Percentiles rank a stretch among this genome's conserved stretches.
These are phyloP conservation scores for Chlorella sp. DNA, from an alignment of 139 green algal genomes.

Conservation along the genomic window DNA sequence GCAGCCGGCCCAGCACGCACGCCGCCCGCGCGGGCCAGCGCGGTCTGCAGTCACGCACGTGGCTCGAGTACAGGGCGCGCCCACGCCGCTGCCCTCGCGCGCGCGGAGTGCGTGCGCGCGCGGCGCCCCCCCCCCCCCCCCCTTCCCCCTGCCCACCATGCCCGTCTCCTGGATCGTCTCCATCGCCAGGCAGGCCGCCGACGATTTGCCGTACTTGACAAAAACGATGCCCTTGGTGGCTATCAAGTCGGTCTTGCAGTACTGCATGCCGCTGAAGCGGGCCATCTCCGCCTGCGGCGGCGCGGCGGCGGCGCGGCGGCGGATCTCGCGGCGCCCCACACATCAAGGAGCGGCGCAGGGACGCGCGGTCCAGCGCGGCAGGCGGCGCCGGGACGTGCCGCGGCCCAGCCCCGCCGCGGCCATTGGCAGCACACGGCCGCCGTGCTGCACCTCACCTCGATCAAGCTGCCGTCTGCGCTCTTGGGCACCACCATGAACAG, in stretches of 20 bases:
- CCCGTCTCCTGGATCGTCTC: slow-evolving; percentile 67
- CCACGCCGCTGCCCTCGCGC: too few species aligned
- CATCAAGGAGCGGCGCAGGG: neutral
- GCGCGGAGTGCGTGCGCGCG: too few species aligned
- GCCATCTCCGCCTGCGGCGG: slow-evolving; percentile 65
- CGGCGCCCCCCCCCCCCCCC: too few species aligned
- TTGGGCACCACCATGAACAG: slow-evolving; percentile 94
- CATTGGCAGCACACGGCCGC: neutral
- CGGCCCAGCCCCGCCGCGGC: too few species aligned
- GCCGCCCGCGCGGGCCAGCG: too few species aligned
- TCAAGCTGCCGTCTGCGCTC: slow-evolving; percentile 65
- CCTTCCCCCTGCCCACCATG: slow-evolving; percentile 35
- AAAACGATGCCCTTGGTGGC: slow-evolving; percentile 87
- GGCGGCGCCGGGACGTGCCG: neutral
- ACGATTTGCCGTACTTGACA: slow-evolving; percentile 83
- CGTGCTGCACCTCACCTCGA: slow-evolving; percentile 56
- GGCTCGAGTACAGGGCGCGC: too few species aligned
- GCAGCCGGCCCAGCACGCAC: too few species aligned
- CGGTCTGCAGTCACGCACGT: too few species aligned
- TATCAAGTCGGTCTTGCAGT: slow-evolving; percentile 93
- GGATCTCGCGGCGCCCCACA: neutral
- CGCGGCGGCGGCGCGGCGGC: neutral
- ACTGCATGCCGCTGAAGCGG: slow-evolving; percentile 77
- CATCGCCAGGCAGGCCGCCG: slow-evolving; percentile 71
- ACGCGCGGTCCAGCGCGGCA: neutral